These are phyloP conservation scores for Phytopythium aichiense DNA, from an alignment of 352 stramenopile genomes.

Conservation along the genomic window DNA sequence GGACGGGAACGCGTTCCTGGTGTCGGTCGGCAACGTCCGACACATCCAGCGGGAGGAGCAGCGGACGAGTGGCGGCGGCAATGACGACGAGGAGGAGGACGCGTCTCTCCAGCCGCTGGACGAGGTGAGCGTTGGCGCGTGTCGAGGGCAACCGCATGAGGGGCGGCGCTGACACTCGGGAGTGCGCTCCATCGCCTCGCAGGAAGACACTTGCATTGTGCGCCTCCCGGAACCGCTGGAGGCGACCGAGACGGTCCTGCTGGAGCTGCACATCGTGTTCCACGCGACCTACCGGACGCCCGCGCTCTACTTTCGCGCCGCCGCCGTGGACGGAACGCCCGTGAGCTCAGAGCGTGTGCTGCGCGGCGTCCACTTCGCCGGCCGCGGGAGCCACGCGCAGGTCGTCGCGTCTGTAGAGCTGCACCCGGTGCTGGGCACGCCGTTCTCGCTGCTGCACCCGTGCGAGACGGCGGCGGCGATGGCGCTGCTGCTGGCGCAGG, in stretches of 20 bases:
- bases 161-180: background rate
- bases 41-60: conserved; percentile 9
- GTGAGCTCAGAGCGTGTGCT: conserved; percentile 18
- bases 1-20: conserved; percentile 58
- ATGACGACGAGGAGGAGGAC: background rate
- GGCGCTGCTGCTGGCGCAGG: conserved; percentile 43
- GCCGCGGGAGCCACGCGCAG: conserved; percentile 19
- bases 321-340: conserved; percentile 34
- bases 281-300: conserved; percentile 73
- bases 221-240: background rate
- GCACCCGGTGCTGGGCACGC: conserved; percentile 60
- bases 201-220: conserved; percentile 10
- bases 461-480: conserved; percentile 73
- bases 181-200: background rate
- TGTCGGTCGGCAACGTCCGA: conserved; percentile 43
- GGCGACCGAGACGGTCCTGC: conserved; percentile 27
- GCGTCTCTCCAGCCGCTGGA: background rate
- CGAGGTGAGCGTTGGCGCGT: background rate
- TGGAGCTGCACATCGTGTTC: conserved; percentile 83
- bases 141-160: background rate
- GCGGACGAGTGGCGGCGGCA: conserved; percentile 3
- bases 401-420: conserved; percentile 62
- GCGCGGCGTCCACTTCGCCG: conserved; percentile 26
- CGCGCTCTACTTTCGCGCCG: conserved; percentile 63
- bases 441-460: conserved; percentile 73